These are phyloP conservation scores for Tolypocladium sp. DNA, from an alignment of 2,329 filamentous ascomycete species.

Conservation along the genomic window DNA sequence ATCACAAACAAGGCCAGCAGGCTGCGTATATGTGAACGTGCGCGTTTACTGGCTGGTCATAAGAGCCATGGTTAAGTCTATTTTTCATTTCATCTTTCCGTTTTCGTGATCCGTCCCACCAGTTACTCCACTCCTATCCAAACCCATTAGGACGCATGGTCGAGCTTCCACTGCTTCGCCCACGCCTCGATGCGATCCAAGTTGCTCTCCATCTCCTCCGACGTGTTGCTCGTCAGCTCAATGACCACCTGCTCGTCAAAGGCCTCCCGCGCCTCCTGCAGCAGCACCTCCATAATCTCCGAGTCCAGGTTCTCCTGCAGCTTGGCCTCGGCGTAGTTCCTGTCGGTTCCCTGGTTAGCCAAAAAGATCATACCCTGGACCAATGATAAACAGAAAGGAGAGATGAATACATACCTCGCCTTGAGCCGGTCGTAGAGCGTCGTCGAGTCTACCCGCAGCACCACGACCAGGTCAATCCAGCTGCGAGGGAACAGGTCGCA, in stretches of 20 bases:
- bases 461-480: constrained; percentile 93
- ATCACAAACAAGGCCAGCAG: neutral
- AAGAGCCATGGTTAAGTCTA: neutral
- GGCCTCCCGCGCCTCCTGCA: constrained; percentile 80
- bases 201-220: constrained; percentile 82
- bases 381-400: neutral
- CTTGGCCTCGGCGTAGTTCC: constrained; percentile 77
- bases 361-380: neutral
- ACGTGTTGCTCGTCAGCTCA: constrained; percentile 72
- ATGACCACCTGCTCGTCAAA: constrained; percentile 85
- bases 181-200: constrained; percentile 75
- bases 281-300: constrained; percentile 92
- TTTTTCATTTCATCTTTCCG: no score
- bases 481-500: constrained; percentile 90
- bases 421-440: constrained; percentile 77
- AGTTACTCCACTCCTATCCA: neutral
- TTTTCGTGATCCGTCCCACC: neutral
- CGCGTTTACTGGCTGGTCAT: no score
- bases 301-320: constrained; percentile 93
- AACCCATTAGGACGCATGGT: constrained; percentile 1
- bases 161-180: constrained; percentile 67
- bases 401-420: constrained; percentile 44
- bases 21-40: neutral
- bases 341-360: constrained; percentile 20
- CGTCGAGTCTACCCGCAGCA: constrained; percentile 72